phyloP scores from a whole-genome alignment of 2,329 filamentous ascomycete species.

The Phoma herbarum region DNA sequence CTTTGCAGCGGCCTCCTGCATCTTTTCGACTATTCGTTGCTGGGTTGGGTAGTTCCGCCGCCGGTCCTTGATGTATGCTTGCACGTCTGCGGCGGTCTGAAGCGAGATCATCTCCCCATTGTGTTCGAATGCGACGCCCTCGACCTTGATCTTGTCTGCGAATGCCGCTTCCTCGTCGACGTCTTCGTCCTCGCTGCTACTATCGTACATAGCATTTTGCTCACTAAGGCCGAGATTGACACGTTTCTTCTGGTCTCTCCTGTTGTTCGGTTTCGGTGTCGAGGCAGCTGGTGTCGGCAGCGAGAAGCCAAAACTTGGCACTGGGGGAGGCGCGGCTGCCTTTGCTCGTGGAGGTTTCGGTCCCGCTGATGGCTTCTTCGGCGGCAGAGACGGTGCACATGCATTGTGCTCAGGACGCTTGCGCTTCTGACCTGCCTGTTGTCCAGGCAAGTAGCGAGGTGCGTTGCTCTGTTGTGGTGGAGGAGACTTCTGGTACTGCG shows the following conservation, averaged over 20 bases:
- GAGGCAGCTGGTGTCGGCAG: slow-evolving; percentile 30
- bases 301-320: slow-evolving; percentile 50
- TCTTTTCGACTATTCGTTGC: slow-evolving; percentile 71
- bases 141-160: slow-evolving; percentile 52
- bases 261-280: slow-evolving; percentile 8
- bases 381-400: slow-evolving; percentile 19
- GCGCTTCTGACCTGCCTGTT: slow-evolving; percentile 42
- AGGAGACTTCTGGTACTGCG: slow-evolving; percentile 11
- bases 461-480: slow-evolving; percentile 20
- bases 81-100: slow-evolving; percentile 71
- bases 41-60: slow-evolving; percentile 82
- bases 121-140: slow-evolving; percentile 67
- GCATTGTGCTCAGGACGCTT: slow-evolving; percentile 34
- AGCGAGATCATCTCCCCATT: slow-evolving; percentile 64
- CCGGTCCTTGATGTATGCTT: slow-evolving; percentile 82
- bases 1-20: slow-evolving; percentile 53
- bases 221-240: slow-evolving; percentile 76
- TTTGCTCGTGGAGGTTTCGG: slow-evolving; percentile 46
- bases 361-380: slow-evolving; percentile 26
- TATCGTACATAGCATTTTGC: slow-evolving; percentile 59
- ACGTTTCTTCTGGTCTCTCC: slow-evolving; percentile 69
- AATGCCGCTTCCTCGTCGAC: slow-evolving; percentile 72
- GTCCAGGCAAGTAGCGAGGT: slow-evolving; percentile 26
- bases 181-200: slow-evolving; percentile 72
- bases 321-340: slow-evolving; percentile 44